These are phyloP conservation scores for Ophiosphaerella korrae DNA, from an alignment of 2,329 filamentous ascomycete species.

Conservation along the genomic window DNA sequence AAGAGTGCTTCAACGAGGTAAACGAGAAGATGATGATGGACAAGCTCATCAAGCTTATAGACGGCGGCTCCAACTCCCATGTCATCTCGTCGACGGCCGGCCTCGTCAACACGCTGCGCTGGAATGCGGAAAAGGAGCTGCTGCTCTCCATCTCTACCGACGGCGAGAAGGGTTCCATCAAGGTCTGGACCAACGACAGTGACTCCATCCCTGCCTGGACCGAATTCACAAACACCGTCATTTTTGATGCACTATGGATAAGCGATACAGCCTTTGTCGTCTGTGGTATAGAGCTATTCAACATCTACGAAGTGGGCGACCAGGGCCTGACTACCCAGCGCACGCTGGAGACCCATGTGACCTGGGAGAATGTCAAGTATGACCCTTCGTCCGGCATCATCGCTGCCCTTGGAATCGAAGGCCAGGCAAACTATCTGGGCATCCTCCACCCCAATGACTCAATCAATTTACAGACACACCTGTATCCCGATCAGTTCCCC, in stretches of 20 bases:
- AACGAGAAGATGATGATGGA: conserved; percentile 46
- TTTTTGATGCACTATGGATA: conserved; percentile 53
- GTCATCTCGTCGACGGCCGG: conserved; percentile 46
- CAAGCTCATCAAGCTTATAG: conserved; percentile 43
- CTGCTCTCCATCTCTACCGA: conserved; percentile 47
- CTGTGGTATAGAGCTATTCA: conserved; percentile 49
- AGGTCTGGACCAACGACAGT: conserved; percentile 44
- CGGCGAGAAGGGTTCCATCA: conserved; percentile 46
- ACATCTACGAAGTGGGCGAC: conserved; percentile 43
- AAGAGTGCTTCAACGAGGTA: conserved; percentile 43
- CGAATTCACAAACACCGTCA: conserved; percentile 48
- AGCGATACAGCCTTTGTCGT: conserved; percentile 51
- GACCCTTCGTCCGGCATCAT: conserved; percentile 49
- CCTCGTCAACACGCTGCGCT: conserved; percentile 44
- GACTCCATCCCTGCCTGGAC: conserved; percentile 49
- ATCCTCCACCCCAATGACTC: conserved; percentile 43
- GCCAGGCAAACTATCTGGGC: conserved; percentile 36
- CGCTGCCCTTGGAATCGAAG: conserved; percentile 39
- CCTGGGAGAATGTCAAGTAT: conserved; percentile 48
- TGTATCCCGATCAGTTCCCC: conserved; percentile 42
- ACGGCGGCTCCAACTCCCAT: conserved; percentile 36
- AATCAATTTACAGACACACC: conserved; percentile 37
- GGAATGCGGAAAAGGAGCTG: conserved; percentile 41
- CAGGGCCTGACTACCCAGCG: conserved; percentile 33
- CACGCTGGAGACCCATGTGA: conserved; percentile 38